Evolutionary conservation across 2,329 filamentous ascomycete species (phyloP).

Genomic region (Pleurostoma richardsiae): DNA sequence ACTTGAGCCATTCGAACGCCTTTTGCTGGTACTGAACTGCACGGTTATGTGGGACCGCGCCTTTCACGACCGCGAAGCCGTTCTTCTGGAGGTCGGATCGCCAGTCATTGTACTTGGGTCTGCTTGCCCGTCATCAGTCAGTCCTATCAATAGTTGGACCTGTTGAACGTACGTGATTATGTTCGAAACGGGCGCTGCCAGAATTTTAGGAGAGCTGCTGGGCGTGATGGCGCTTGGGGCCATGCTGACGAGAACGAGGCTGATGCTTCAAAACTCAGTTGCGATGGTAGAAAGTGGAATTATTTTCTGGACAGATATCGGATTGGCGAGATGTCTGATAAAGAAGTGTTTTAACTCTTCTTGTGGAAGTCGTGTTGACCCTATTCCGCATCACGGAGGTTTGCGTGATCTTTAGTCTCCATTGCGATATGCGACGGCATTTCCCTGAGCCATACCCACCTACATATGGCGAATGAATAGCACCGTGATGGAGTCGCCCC

Average conservation of each 20-base stretch:
- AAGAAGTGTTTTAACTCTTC: too few species aligned
- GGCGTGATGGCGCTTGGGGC: neutral
- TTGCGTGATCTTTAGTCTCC: too few species aligned
- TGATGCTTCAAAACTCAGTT: too few species aligned
- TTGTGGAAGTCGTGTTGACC: too few species aligned
- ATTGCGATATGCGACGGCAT: too few species aligned
- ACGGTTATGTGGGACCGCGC: constrained; percentile 33
- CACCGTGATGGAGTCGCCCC: too few species aligned
- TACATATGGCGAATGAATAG: too few species aligned
- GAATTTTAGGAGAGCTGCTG: neutral
- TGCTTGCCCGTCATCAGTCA: neutral
- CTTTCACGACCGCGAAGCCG: constrained; percentile 31
- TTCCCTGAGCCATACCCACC: too few species aligned
- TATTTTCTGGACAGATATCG: too few species aligned
- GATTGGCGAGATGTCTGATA: too few species aligned
- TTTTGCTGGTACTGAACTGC: constrained; percentile 26
- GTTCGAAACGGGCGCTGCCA: neutral
- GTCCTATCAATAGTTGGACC: neutral
- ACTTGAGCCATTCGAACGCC: constrained; percentile 11
- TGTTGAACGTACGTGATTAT: neutral
- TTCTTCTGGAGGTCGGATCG: neutral
- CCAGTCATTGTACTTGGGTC: neutral
- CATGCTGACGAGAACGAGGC: neutral
- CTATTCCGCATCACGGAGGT: too few species aligned
- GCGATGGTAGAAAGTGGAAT: too few species aligned